Evolutionary conservation across 441 rosid genomes (phyloP).

Genomic region (Euphorbia celastroides): DNA sequence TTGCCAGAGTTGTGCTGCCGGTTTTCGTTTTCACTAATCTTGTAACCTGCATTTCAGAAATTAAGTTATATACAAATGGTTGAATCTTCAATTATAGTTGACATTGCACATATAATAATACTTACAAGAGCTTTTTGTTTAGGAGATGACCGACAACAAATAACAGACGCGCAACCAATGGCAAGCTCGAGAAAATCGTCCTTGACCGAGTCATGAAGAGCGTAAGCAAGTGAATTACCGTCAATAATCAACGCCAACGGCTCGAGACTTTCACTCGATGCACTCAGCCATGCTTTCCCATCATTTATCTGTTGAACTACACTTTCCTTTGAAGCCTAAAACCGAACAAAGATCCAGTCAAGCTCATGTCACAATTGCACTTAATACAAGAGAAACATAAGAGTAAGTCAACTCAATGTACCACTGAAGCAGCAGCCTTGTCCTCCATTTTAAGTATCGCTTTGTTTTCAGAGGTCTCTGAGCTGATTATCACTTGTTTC

Average conservation of each 20-base stretch:
- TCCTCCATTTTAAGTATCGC: conserved; percentile 62
- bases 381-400: conserved; percentile 6
- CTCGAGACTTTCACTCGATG: conserved; percentile 48
- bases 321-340: conserved; percentile 58
- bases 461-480: conserved; percentile 59
- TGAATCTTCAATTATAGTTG: conserved; percentile 1
- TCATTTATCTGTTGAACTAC: conserved; percentile 48
- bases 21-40: conserved; percentile 67
- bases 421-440: conserved; percentile 53
- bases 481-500: conserved; percentile 79
- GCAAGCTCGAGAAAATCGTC: conserved; percentile 76
- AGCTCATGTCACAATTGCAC: not conserved
- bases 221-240: conserved; percentile 80
- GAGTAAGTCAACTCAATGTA: conserved; percentile 21
- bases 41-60: conserved; percentile 53
- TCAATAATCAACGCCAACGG: conserved; percentile 84
- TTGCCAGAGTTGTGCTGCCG: conserved; percentile 66
- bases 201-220: conserved; percentile 68
- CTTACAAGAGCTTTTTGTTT: conserved; percentile 96
- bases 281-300: conserved; percentile 44
- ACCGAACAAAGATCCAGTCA: conserved; percentile 17
- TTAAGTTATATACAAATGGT: conserved; percentile 8
- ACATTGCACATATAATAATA: conserved; percentile 6
- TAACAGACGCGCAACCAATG: conserved; percentile 85
- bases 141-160: conserved; percentile 98